These are phyloP conservation scores for Bryopsis sp. DNA, from an alignment of 139 green algal genomes.

Conservation along the genomic window DNA sequence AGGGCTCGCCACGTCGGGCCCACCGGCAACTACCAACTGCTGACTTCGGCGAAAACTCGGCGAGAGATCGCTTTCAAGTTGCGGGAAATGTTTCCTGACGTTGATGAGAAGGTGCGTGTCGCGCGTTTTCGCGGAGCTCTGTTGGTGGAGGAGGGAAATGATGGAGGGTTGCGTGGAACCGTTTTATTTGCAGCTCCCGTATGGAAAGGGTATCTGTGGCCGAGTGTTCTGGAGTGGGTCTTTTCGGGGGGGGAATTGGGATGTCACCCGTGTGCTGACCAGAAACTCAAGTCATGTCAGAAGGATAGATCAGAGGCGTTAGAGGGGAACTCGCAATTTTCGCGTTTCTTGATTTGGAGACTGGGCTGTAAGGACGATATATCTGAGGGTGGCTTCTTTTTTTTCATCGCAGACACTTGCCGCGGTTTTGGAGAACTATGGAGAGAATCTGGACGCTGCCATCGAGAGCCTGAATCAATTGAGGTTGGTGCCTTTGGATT, in stretches of 20 bases:
- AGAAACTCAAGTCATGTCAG: too few relatives aligned
- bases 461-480: conserved; percentile 16
- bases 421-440: conserved; percentile 13
- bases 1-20: too few relatives aligned
- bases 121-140: too few relatives aligned
- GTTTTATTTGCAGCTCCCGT: too few relatives aligned
- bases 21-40: background rate
- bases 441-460: conserved; percentile 18
- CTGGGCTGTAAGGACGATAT: too few relatives aligned
- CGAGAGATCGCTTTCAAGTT: background rate
- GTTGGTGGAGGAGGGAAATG: background rate
- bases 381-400: too few relatives aligned
- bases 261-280: too few relatives aligned
- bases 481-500: background rate
- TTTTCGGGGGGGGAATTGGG: background rate
- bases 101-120: background rate
- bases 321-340: too few relatives aligned
- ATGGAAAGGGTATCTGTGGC: too few relatives aligned
- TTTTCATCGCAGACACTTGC: background rate
- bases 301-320: too few relatives aligned
- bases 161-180: background rate
- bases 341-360: too few relatives aligned
- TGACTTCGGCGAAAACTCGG: background rate
- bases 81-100: background rate
- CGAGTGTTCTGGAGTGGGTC: background rate